These are phyloP conservation scores for Prunus campanulata DNA, from an alignment of 306 rosid genomes.

Conservation along the genomic window DNA sequence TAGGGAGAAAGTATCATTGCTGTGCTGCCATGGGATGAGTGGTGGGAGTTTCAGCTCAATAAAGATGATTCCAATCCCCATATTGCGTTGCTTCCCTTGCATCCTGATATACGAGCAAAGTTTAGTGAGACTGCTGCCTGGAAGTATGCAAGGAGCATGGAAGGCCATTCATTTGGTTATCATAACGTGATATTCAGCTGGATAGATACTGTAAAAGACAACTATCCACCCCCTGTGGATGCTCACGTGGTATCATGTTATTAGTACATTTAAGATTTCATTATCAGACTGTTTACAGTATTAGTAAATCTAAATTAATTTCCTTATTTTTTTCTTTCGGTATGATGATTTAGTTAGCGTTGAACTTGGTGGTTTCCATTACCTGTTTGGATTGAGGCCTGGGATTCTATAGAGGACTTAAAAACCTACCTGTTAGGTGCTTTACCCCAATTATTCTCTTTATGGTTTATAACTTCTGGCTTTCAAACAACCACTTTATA, in stretches of 20 bases:
- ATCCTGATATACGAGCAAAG: slow-evolving; percentile 73
- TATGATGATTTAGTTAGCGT: background rate
- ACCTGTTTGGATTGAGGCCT: background rate
- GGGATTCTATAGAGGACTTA: background rate
- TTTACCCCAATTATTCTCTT: background rate
- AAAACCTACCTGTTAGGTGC: background rate
- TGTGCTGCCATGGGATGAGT: slow-evolving; percentile 85
- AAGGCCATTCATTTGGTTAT: slow-evolving; percentile 84
- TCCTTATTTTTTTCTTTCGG: background rate
- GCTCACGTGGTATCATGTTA: slow-evolving; percentile 68
- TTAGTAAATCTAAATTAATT: background rate
- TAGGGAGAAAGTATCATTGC: slow-evolving; percentile 93
- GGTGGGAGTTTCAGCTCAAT: slow-evolving; percentile 89
- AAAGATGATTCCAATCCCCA: slow-evolving; percentile 91
- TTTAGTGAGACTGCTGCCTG: slow-evolving; percentile 96
- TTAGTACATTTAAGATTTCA: slow-evolving; percentile 9
- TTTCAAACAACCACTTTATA: background rate
- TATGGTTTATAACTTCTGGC: background rate
- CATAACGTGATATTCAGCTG: slow-evolving; percentile 97
- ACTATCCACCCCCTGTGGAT: slow-evolving; percentile 98
- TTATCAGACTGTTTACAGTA: slow-evolving; percentile 15
- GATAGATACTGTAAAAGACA: slow-evolving; percentile 76
- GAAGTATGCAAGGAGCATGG: slow-evolving; percentile 92
- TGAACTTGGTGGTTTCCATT: background rate
- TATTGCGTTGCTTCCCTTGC: slow-evolving; percentile 89